Base-by-base conservation (phyloP, 805 yeast genomes). In the Pichia nanzhaoensis region DNA sequence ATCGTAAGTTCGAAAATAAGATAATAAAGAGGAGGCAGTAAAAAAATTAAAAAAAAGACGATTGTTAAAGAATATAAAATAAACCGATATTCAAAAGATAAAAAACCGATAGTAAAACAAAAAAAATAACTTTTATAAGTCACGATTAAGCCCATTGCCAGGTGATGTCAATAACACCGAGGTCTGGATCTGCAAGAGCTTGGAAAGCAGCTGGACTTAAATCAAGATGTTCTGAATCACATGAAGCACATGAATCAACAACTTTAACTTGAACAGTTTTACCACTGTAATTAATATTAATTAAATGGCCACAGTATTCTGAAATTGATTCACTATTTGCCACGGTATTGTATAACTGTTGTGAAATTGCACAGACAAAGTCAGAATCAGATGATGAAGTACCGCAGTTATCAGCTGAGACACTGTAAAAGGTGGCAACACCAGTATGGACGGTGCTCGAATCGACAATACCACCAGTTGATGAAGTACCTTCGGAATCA, bases 131-230 rank as follows among this genome's bases (percentile, higher is more conserved):
- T n/a, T n/a, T n/a, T n/a, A n/a, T n/a, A n/a, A n/a, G n/a, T n/a
- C n/a, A n/a, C n/a, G 28, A 6, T 24, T 30, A 39, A 32, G 45
- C 42, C 45, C 45, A 45, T 27, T 37, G 17, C 80, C 81, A 75
- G 35, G 68, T 56, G 42, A 75, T 64, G 17, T 68, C 57, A 44
- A 75, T 63, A 50, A 72, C 71, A 34, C 80, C 80, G 49, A 71
- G 63, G 39, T 48, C 63, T 47, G 60, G 52, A 53, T 69, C 73
- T 14, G 79, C 80, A 44, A 77, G 59, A 45, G 67, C 49, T 7
- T 55, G 34, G 49, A 77, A 77, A 4, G 81, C 82, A 37, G 69
- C 42, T n/a, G 79, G 78, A 12, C 80, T 73, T 42, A 77, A 69
- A 55, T 77, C 81, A 45, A 77, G 64, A 53, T 73, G 77, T 44